Evolutionary conservation across 2,329 filamentous ascomycete genomes (phyloP).

Genomic region (Ceratocystis variospora): DNA sequence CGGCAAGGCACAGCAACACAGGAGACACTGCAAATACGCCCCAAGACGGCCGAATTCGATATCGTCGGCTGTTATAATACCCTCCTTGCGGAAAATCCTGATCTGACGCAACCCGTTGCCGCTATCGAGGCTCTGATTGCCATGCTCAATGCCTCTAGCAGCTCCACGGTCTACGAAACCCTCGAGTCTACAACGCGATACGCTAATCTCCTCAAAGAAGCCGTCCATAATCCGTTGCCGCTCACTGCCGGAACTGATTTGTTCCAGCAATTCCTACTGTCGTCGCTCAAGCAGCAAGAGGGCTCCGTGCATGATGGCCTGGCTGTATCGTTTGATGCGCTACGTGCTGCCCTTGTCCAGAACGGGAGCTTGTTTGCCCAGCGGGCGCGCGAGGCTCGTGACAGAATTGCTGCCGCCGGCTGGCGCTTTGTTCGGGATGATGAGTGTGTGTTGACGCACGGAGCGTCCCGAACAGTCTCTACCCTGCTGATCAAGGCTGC

Average conservation of each 20-base stretch:
- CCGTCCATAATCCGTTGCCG: slow-evolving; percentile 77
- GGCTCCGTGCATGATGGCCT: slow-evolving; percentile 22
- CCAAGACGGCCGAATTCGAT: slow-evolving; percentile 26
- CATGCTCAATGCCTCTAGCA: slow-evolving; percentile 64
- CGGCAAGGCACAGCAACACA: background rate
- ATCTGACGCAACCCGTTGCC: slow-evolving; percentile 89
- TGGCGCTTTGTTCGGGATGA: slow-evolving; percentile 66
- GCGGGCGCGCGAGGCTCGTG: slow-evolving; percentile 70
- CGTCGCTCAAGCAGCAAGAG: slow-evolving; percentile 44
- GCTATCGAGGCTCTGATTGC: slow-evolving; percentile 85
- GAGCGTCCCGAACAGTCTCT: slow-evolving; percentile 72
- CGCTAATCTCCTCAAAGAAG: slow-evolving; percentile 61
- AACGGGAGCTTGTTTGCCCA: slow-evolving; percentile 80
- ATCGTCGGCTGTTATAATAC: slow-evolving; percentile 43
- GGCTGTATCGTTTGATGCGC: slow-evolving; percentile 53
- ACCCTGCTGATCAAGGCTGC: slow-evolving; percentile 58
- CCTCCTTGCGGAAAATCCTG: slow-evolving; percentile 52
- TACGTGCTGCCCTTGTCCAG: slow-evolving; percentile 67
- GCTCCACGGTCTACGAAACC: slow-evolving; percentile 85
- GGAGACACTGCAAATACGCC: slow-evolving; percentile 8
- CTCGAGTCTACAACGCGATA: slow-evolving; percentile 70
- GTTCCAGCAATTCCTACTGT: slow-evolving; percentile 86
- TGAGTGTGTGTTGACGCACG: slow-evolving; percentile 75
- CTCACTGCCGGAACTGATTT: slow-evolving; percentile 88
- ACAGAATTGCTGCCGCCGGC: slow-evolving; percentile 69